Evolutionary conservation across 1,139 yeast genomes (phyloP), one percentile per base, ranked within the genome.

Genomic region (Candida neerlandica): DNA sequence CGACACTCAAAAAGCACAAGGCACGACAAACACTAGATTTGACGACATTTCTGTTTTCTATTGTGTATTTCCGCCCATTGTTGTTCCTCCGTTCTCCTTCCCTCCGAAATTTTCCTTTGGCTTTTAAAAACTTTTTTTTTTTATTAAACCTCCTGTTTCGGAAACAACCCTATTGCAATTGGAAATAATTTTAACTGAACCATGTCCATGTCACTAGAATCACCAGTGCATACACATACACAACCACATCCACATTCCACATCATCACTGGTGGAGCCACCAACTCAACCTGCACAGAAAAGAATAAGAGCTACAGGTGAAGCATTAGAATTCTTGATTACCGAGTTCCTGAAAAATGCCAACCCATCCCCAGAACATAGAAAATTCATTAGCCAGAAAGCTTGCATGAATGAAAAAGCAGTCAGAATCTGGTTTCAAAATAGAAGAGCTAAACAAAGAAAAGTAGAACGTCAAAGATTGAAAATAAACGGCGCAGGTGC

Each of bases 361-460:
- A 86, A 85, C 58, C 94, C 94, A 1, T 72, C 79, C 42, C 82
- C 89, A 0, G 81, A 82, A 40, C 80, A 82, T 45, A 71, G 98
- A 41, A 86, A 84, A 60, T 82, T 78, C 41, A 86, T 92, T 44
- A 85, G 96, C 44, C 81, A 78, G 6, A 78, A 77, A 53, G 89
- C 96, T 2, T 89, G 88, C 43, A 88, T 92, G 94, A 84, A 94
- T 7, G 97, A 91, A 61, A 81, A 96, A 56, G 91, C 96, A 4
- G 96, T 92, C 2, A 79, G 96, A 50, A 91, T 92, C 45, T 92
- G 98, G 98, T 92, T 92, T 63, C 98, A 92, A 65, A 92, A 92
- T 64, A 75, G 95, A 58, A 71, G 97, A 53, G 97, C 97, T 16
- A 90, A 90, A 63, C 77, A 83, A 45, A 78, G 92, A 62, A 84